A percentile compares a stretch with the other conserved stretches of the same genome.
Conservation (phyloP, 768 basidiomycete species). For the Paxillus ammoniavirescens region DNA sequence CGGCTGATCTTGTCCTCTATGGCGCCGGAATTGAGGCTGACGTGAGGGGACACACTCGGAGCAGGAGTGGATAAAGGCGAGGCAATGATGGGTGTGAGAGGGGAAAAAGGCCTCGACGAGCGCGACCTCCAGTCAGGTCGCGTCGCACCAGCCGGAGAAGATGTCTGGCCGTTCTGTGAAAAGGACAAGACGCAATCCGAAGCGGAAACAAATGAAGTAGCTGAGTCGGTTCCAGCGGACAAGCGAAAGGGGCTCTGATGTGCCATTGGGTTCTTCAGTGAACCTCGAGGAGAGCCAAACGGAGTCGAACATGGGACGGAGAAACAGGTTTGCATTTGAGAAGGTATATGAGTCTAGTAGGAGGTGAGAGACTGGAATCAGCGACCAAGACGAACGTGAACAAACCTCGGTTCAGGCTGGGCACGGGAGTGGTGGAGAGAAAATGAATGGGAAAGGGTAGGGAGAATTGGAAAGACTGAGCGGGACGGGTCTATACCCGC, state of each 20-base stretch:
- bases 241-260: constrained; percentile 2
- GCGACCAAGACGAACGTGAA: too few relatives aligned
- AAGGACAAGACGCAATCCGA: constrained; percentile 16
- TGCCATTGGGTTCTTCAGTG: background rate
- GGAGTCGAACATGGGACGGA: background rate
- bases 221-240: constrained; percentile 8
- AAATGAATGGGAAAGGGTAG: too few relatives aligned
- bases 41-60: constrained; percentile 30
- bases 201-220: constrained; percentile 7
- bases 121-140: constrained; percentile 17
- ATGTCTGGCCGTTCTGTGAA: background rate
- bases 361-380: background rate
- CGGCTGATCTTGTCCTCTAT: constrained; percentile 9
- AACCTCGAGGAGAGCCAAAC: constrained; percentile 1
- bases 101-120: constrained; percentile 38
- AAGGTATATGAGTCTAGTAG: background rate
- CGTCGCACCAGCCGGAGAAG: background rate
- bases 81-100: constrained; percentile 57
- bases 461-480: background rate
- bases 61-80: constrained; percentile 58
- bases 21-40: constrained; percentile 5
- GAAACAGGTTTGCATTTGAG: background rate
- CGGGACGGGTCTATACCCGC: background rate
- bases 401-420: background rate
- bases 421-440: too few relatives aligned